Conservation (phyloP, 768 basidiomycete genomes). For the Leccinum ochraceum region DNA sequence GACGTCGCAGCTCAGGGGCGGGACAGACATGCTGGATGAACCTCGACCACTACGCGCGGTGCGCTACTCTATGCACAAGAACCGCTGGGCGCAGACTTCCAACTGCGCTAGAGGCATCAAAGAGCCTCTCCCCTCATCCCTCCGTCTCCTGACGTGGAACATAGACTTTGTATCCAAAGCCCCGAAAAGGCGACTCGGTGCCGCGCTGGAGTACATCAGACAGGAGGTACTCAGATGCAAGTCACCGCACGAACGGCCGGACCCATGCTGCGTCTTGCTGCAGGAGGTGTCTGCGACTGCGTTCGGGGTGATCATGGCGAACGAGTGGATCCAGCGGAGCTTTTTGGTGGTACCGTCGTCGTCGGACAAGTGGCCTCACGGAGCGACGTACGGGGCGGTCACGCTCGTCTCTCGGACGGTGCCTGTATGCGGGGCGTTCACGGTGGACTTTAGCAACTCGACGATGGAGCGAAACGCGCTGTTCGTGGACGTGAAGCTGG, state of each 20-base stretch:
- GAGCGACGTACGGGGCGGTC: slow-evolving; percentile 60
- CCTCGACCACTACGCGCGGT: slow-evolving; percentile 34
- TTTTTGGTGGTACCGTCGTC: slow-evolving; percentile 61
- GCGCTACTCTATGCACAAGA: slow-evolving; percentile 34
- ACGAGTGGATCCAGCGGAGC: slow-evolving; percentile 62
- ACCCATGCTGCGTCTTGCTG: slow-evolving; percentile 63
- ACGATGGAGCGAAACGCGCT: slow-evolving; percentile 55
- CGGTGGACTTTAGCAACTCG: slow-evolving; percentile 55
- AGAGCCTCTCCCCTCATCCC: slow-evolving; percentile 40
- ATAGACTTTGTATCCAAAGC: slow-evolving; percentile 48
- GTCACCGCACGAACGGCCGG: slow-evolving; percentile 43
- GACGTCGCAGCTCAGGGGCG: slow-evolving; percentile 17
- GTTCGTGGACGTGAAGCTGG: slow-evolving; percentile 55
- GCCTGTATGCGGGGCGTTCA: slow-evolving; percentile 47
- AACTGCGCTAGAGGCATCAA: slow-evolving; percentile 37
- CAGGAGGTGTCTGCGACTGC: slow-evolving; percentile 60
- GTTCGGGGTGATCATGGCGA: slow-evolving; percentile 48
- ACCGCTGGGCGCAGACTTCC: slow-evolving; percentile 35
- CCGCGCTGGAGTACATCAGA: slow-evolving; percentile 57
- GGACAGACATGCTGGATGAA: slow-evolving; percentile 24
- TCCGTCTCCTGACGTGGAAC: slow-evolving; percentile 75
- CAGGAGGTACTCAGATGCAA: slow-evolving; percentile 50
- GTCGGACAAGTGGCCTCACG: slow-evolving; percentile 53
- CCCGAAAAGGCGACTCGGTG: slow-evolving; percentile 44
- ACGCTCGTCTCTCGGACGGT: slow-evolving; percentile 65